Base-by-base conservation (phyloP, 2,329 filamentous ascomycete species). In the Myriosclerotinia curreyana region DNA sequence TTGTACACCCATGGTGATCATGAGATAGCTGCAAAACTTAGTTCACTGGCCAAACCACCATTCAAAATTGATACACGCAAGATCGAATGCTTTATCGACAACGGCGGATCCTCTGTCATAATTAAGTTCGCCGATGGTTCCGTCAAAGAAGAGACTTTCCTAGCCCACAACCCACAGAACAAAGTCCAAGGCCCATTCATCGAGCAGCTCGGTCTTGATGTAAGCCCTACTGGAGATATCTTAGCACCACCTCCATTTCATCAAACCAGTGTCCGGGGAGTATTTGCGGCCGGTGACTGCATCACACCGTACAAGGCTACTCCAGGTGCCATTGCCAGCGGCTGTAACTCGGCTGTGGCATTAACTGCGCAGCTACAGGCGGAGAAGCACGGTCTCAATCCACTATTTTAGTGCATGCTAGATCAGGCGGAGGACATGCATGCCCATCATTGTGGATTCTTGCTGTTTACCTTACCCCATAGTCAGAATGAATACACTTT, bases 231-330 rank as follows among this genome's bases (percentile, higher is more conserved):
- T 17, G 81, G 81, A 0, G 79, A 81, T 38, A 76, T 84, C 25
- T 75, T 79, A 62, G 73, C 74, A 0, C 73, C 74, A n/a, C 68
- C 71, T 4, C 81, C 81, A 42, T 82, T 83, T 69, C 75, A 79
- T 40, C 75, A 79, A 69, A 83, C 82, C 2, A 81, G 72, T 58
- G 76, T 83, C 0, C 72, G 74, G 2, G 83, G 83, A 0, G 79
- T 82, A 3, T 84, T 82, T 73, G 82, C 82, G 0, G 81, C 76
- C 0, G 84, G 84, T 0, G 83, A 86, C 36, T 63, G 53, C 46
- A 40, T 53, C 15, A 44, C 44, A 4, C 44, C 22, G 3, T 44
- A 36, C 80, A 56, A 56, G 38, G 54, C 36, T 31, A 56, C 36
- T 11, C 54, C 22, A 3, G 54, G 36, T 46, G 54, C 54, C 0